These are phyloP conservation scores for Bruguiera sexangula DNA, from an alignment of 345 rosid genomes.

Conservation along the genomic window DNA sequence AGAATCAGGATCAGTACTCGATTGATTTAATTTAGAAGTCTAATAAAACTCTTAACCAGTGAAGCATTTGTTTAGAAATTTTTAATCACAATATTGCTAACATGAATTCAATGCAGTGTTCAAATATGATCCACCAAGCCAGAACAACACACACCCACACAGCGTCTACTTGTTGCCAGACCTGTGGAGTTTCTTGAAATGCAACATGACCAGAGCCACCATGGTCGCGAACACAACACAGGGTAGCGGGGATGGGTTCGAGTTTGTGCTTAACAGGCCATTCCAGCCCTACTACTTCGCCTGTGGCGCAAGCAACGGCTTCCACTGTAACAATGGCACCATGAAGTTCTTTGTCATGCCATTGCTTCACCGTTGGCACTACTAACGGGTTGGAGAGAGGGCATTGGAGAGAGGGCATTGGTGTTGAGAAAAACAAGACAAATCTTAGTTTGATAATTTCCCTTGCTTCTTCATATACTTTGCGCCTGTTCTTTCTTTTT, in stretches of 20 bases:
- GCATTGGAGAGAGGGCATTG: background rate
- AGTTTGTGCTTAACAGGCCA: slow-evolving; percentile 36
- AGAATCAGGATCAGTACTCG: too few relatives aligned
- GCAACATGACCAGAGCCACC: slow-evolving; percentile 49
- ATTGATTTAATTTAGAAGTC: background rate
- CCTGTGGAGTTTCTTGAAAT: slow-evolving; percentile 41
- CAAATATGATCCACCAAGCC: slow-evolving; percentile 59
- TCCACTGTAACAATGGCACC: slow-evolving; percentile 59
- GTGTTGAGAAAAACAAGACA: background rate
- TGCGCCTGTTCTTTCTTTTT: too few relatives aligned
- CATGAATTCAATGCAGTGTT: slow-evolving; percentile 46
- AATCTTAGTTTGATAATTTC: too few relatives aligned
- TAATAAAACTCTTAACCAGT: background rate
- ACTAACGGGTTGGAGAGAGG: background rate
- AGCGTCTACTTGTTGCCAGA: slow-evolving; percentile 59
- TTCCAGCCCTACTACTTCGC: slow-evolving; percentile 60
- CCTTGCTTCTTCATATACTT: too few relatives aligned
- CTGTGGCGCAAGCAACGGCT: slow-evolving; percentile 55
- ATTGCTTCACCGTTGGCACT: slow-evolving; percentile 27
- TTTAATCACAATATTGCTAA: background rate
- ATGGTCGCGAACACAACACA: slow-evolving; percentile 49
- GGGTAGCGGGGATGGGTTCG: slow-evolving; percentile 60
- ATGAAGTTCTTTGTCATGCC: slow-evolving; percentile 70
- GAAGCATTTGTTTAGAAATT: background rate
- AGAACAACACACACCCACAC: slow-evolving; percentile 42